A percentile compares a stretch with the other conserved stretches of the same genome.
Evolutionary conservation across 129 eudicot species (phyloP).

Genomic region (Chrysanthemum lavandulifolium): DNA sequence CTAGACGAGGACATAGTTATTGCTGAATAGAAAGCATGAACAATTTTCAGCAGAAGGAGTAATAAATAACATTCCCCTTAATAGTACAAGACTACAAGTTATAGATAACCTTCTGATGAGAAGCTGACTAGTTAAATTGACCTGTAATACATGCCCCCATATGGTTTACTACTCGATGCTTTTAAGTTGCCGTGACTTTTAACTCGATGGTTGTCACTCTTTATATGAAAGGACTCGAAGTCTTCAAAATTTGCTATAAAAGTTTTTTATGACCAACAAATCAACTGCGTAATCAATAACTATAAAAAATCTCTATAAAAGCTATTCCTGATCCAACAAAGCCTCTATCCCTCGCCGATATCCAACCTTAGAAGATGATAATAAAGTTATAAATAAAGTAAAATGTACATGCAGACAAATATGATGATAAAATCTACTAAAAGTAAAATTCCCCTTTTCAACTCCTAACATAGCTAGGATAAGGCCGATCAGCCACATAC

Average conservation of each 20-base stretch:
- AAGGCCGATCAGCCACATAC: neutral
- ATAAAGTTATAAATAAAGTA: neutral
- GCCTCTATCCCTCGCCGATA: no score
- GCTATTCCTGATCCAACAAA: no score
- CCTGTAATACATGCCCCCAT: neutral
- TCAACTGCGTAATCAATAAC: no score
- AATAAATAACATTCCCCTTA: neutral
- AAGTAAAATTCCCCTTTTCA: slow-evolving; percentile 2
- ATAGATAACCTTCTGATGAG: neutral
- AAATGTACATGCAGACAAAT: neutral
- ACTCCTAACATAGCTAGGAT: slow-evolving; percentile 2
- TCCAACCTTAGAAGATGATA: no score
- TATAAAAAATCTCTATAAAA: no score
- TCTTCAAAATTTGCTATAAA: neutral
- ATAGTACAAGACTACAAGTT: neutral
- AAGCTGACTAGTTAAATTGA: neutral
- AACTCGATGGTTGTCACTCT: no score
- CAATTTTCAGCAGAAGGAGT: neutral
- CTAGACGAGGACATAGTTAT: neutral
- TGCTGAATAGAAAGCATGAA: neutral
- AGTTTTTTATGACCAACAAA: neutral
- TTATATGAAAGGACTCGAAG: neutral
- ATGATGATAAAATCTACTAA: neutral
- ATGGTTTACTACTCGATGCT: neutral
- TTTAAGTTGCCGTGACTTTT: no score